Percentiles rank a stretch among this genome's conserved stretches.
Evolutionary conservation across 768 basidiomycete genomes (phyloP).

Genomic region (Tephrocybe rancida): DNA sequence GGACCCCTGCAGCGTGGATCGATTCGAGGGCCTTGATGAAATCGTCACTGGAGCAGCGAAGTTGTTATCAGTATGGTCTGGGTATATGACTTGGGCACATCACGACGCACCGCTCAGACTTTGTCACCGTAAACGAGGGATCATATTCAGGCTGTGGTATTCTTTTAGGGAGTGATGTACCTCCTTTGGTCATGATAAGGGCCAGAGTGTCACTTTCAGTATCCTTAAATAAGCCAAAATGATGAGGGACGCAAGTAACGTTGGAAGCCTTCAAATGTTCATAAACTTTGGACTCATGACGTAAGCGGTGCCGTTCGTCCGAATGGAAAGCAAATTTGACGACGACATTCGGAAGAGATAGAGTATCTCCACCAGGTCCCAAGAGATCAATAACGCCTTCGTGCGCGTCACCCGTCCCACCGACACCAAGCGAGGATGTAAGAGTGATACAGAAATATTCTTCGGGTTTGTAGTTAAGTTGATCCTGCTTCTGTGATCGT

Average conservation of each 20-base stretch:
- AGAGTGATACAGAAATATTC: constrained; percentile 4
- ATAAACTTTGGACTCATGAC: constrained; percentile 19
- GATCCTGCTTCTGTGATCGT: too few relatives aligned
- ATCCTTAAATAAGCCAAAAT: constrained; percentile 17
- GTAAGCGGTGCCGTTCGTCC: constrained; percentile 10
- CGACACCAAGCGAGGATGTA: constrained; percentile 1
- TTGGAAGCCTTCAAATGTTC: neutral
- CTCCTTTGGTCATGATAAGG: constrained; percentile 16
- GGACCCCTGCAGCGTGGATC: too few relatives aligned
- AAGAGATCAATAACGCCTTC: constrained; percentile 1
- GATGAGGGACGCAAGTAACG: constrained; percentile 9
- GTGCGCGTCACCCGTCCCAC: constrained; percentile 12
- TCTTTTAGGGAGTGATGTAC: neutral
- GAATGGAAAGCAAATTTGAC: constrained; percentile 16
- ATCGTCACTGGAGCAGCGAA: too few relatives aligned
- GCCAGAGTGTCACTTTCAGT: constrained; percentile 9
- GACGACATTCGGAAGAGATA: neutral
- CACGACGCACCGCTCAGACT: constrained; percentile 1
- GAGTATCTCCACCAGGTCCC: neutral
- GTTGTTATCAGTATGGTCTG: too few relatives aligned
- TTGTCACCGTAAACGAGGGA: neutral
- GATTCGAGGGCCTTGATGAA: too few relatives aligned
- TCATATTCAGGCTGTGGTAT: neutral
- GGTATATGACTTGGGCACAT: neutral
- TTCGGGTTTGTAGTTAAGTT: neutral